A percentile compares a stretch with the other conserved stretches of the same genome.
Evolutionary conservation across 139 green algal genomes (phyloP).

Genomic region (Auxenochlorella protothecoides): DNA sequence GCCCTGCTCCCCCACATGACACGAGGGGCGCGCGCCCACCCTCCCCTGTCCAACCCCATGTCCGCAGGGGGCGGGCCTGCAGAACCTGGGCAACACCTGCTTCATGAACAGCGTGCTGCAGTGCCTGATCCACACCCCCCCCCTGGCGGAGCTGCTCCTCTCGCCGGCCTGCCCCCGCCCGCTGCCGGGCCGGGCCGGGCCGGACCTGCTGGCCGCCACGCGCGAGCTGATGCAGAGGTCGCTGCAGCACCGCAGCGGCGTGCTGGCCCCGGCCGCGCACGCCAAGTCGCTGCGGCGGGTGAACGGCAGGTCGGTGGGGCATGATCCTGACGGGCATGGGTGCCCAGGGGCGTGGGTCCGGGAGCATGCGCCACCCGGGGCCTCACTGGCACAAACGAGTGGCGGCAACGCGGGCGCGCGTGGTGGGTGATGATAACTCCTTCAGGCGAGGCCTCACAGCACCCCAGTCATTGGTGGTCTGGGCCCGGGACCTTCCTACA

Average conservation of each 20-base stretch:
- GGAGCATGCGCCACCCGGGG: slow-evolving; percentile 6
- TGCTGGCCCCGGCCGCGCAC: slow-evolving; percentile 32
- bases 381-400: slow-evolving; percentile 19
- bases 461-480: slow-evolving; percentile 8
- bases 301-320: slow-evolving; percentile 34
- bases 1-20: too few species aligned
- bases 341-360: background rate
- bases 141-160: slow-evolving; percentile 70
- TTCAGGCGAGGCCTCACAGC: slow-evolving; percentile 6
- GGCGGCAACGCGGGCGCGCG: slow-evolving; percentile 7
- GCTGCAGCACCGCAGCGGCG: slow-evolving; percentile 12
- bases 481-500: slow-evolving; percentile 11
- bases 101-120: slow-evolving; percentile 96
- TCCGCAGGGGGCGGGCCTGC: slow-evolving; percentile 64
- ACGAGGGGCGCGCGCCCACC: background rate
- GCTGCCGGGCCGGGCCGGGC: slow-evolving; percentile 6
- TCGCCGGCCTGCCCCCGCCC: background rate
- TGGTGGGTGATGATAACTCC: slow-evolving; percentile 25
- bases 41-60: background rate
- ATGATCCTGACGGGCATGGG: background rate
- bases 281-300: slow-evolving; percentile 35
- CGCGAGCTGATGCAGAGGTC: slow-evolving; percentile 37
- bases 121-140: slow-evolving; percentile 81
- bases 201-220: slow-evolving; percentile 46
- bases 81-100: slow-evolving; percentile 96